Evolutionary conservation across 2,329 filamentous ascomycete genomes (phyloP).

Genomic region (Trichophyton simii): DNA sequence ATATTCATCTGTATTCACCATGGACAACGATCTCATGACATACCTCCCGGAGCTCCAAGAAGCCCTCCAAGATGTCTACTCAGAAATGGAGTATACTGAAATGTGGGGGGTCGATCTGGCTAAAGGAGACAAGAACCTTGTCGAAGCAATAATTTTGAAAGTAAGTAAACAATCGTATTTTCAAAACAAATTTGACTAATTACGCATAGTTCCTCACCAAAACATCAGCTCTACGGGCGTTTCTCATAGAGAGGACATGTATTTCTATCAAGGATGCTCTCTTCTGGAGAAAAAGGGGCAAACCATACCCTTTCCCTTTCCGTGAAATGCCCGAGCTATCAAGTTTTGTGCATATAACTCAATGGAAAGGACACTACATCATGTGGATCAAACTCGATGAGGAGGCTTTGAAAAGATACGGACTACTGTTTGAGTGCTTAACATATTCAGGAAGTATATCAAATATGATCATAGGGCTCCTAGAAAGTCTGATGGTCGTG

Average conservation of each 20-base stretch:
- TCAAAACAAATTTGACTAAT: not conserved
- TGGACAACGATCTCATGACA: not conserved
- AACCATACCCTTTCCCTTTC: not conserved
- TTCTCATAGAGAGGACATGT: slow-evolving; percentile 1
- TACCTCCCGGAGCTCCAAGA: not conserved
- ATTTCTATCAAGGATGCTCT: not conserved
- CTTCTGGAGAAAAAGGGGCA: not conserved
- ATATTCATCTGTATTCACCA: not conserved
- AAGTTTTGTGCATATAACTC: slow-evolving; percentile 2
- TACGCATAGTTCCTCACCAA: not conserved
- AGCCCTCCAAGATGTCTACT: not conserved
- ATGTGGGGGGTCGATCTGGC: slow-evolving; percentile 6
- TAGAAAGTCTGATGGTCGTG: not conserved
- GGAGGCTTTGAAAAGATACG: not conserved
- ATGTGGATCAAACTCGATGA: slow-evolving; percentile 8
- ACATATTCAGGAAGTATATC: not conserved
- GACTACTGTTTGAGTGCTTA: not conserved
- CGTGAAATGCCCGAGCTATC: not conserved
- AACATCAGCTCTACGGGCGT: not conserved
- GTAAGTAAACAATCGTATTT: not conserved
- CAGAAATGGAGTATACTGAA: not conserved
- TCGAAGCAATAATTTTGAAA: slow-evolving; percentile 5
- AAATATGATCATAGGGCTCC: not conserved
- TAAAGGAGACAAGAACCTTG: not conserved
- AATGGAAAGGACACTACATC: not conserved